These are phyloP conservation scores for Volutella citrinella DNA, from an alignment of 2,329 filamentous ascomycete species.

Conservation along the genomic window DNA sequence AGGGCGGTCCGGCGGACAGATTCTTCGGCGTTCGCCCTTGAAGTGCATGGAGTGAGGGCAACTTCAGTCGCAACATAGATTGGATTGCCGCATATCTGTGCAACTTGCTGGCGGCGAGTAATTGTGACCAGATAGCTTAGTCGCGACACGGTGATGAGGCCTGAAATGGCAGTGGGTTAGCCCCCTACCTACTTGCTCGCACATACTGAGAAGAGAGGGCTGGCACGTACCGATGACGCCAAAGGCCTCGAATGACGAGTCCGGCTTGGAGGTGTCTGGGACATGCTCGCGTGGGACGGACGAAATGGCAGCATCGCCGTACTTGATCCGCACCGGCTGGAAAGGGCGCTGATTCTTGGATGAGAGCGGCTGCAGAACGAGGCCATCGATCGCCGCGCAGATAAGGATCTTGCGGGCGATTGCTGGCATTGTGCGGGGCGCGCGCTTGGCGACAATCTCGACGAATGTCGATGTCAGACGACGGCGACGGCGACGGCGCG, in stretches of 20 bases:
- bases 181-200: constrained; percentile 7
- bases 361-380: constrained; percentile 73
- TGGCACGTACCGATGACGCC: constrained; percentile 51
- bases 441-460: too few relatives aligned
- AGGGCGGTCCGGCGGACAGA: constrained; percentile 63
- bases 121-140: constrained; percentile 85
- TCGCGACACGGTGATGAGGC: constrained; percentile 78
- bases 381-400: constrained; percentile 76
- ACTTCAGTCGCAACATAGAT: constrained; percentile 88
- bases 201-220: constrained; percentile 1
- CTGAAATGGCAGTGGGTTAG: constrained; percentile 42
- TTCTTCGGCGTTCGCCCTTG: constrained; percentile 67
- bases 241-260: constrained; percentile 56
- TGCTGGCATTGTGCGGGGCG: constrained; percentile 59
- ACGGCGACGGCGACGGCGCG: too few relatives aligned
- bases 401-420: constrained; percentile 78
- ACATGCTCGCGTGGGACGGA: constrained; percentile 42
- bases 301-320: constrained; percentile 54
- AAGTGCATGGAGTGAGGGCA: constrained; percentile 82
- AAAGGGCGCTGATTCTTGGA: constrained; percentile 54
- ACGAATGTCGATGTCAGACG: too few relatives aligned
- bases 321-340: constrained; percentile 66
- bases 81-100: constrained; percentile 76
- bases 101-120: constrained; percentile 81
- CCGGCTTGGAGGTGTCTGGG: constrained; percentile 41